A percentile compares a stretch with the other conserved stretches of the same genome.
Conservation (phyloP, 352 stramenopile genomes). For the Phytopythium mirpurense region DNA sequence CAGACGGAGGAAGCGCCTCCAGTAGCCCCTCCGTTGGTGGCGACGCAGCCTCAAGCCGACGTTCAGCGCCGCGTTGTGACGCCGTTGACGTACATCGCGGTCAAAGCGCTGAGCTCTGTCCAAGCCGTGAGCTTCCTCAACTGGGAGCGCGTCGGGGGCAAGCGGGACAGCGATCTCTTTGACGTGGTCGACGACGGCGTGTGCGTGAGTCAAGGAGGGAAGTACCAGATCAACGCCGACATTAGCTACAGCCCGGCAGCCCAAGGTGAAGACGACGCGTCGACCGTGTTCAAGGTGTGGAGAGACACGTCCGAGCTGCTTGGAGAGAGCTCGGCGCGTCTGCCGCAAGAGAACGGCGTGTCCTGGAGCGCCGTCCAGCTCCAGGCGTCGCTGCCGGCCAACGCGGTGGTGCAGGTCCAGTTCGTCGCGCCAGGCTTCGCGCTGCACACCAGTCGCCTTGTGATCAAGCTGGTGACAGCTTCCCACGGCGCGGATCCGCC, state of each 20-base stretch:
- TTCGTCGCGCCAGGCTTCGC: constrained; percentile 32
- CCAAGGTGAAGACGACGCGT: not conserved
- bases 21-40: not conserved
- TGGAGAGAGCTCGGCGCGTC: constrained; percentile 20
- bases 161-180: constrained; percentile 16
- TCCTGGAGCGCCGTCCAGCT: constrained; percentile 28
- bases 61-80: too few relatives aligned
- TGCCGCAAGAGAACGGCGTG: constrained; percentile 28
- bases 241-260: constrained; percentile 13
- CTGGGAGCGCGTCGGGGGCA: constrained; percentile 19
- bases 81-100: constrained; percentile 22
- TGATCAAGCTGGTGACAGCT: constrained; percentile 11
- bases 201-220: constrained; percentile 13
- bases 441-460: constrained; percentile 31
- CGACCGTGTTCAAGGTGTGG: constrained; percentile 34
- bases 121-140: constrained; percentile 17
- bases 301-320: constrained; percentile 21
- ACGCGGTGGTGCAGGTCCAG: constrained; percentile 30
- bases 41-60: too few relatives aligned
- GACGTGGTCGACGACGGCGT: constrained; percentile 23
- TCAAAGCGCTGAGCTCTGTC: constrained; percentile 12
- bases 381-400: constrained; percentile 16
- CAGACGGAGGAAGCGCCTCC: not conserved
- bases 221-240: constrained; percentile 32
- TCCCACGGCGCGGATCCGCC: not conserved